Evolutionary conservation across 495 filamentous ascomycete species (phyloP), one percentile per base, ranked within the genome.

Genomic region (Penicillium atrosanguineum): DNA sequence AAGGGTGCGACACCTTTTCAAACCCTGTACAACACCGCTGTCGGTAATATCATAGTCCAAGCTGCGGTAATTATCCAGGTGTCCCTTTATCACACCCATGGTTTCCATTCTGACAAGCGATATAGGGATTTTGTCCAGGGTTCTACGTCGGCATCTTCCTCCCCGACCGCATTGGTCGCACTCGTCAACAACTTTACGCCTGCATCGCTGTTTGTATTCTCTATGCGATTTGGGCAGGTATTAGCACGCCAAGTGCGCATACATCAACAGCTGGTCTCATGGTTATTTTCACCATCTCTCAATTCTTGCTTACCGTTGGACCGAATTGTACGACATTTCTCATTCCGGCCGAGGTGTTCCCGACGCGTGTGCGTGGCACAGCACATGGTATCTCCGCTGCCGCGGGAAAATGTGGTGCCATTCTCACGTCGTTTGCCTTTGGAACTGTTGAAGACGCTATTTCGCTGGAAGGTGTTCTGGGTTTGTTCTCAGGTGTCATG

Each of bases 101-200:
- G 2, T 5, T 5, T 2, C 23, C 23, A 7, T 25, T 1, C 47
- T 9, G 3, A 36, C 36, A 28, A 26, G n/a, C 14, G 6, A 14
- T 46, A 2, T 29, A 61, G 34, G 69, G 70, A 2, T 73, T 66
- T 38, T 45, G 69, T 7, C 70, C 70, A 2, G 70, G 69, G 34
- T 73, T 66, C 52, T 72, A 68, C 43, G 50, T 69, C 26, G 69
- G 61, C 3, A 72, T 73, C 28, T 61, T 60, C 36, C 65, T 70
- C 26, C 62, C 69, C 9, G 69, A 73, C 31, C 51, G 46, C 9
- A 48, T 73, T 7, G 69, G 69, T 15, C 57, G 70, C 7, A 49
- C 57, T 5, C 62, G 69, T 36, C 68, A 69, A 16, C 67, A 72
- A 53, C 50, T 65, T 20, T 60, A 59, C 21, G 48, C 65, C 3